Base-by-base conservation (phyloP, 1,284 basidiomycete genomes). In the Sanghuangporus sanghuang region DNA sequence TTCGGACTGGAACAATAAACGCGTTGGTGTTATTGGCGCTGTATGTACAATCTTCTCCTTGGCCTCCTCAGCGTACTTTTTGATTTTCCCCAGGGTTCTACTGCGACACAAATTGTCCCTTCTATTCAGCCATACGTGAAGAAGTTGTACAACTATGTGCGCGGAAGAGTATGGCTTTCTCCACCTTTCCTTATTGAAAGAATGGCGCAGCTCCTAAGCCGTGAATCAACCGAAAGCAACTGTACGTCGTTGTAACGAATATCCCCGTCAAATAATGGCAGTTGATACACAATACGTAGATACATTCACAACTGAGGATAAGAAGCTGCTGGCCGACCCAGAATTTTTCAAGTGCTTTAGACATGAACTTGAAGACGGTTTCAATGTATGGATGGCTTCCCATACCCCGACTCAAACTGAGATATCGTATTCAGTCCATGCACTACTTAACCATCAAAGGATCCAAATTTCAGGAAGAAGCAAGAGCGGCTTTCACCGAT, bases 61-160 rank as follows among this genome's bases (percentile, higher is more conserved):
- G 4, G n/a, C 9, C 16, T 38, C 9, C n/a, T 6, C 23, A 32
- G 9, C 27, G 12, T 18, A 9, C 38, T 35, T 7, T 2, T 38
- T 54, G 7, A 35, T 12, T 27, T 27, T 52, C 16, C 16, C 8
- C 61, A 85, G 85, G 85, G 86, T 1, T 86, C 85, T 1, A 84
- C 84, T 21, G 84, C 82, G 2, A 79, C 87, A 27, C 87, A 88
- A 68, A 80, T 86, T n/a, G 81, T 87, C 0, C 78, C 86, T 0
- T 78, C 83, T 1, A 72, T 88, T 9, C 85, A 86, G 67, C 78
- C 82, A 1, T 77, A 76, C 61, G 84, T 85, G 3, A 71, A 73
- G 58, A 76, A 78, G 62, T 64, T 88, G 36, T 73, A 76, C 44
- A 85, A 85, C 70, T 87, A 81, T 67, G 85, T 85, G 42, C 79